Conservation (phyloP, 805 yeast species). For the Kazachstania viticola region DNA sequence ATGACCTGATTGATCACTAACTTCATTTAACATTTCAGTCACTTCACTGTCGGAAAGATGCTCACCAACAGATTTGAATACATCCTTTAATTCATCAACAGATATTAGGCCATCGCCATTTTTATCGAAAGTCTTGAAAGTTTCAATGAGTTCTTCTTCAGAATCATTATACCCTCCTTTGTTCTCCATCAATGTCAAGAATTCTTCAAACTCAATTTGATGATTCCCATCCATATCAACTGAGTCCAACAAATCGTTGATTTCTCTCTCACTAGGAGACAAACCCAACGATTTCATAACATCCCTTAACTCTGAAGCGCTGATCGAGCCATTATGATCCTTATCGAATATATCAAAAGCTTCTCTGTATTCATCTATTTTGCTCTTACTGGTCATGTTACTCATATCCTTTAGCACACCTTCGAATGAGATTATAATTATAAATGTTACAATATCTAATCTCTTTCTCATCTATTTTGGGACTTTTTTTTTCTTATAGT, state of each 20-base stretch:
- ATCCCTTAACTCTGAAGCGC: constrained; percentile 87
- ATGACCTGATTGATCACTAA: constrained; percentile 89
- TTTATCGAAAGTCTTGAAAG: constrained; percentile 92
- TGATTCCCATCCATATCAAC: constrained; percentile 94
- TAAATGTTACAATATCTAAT: too few relatives aligned
- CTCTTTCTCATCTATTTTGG: too few relatives aligned
- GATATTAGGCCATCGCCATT: constrained; percentile 95
- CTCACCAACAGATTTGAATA: constrained; percentile 93
- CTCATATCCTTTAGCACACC: too few relatives aligned
- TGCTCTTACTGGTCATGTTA: too few relatives aligned
- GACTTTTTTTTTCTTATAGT: too few relatives aligned
- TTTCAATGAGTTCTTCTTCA: constrained; percentile 93
- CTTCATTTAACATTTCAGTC: constrained; percentile 90
- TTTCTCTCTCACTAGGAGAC: constrained; percentile 88
- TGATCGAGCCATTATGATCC: constrained; percentile 92
- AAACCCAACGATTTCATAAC: constrained; percentile 98
- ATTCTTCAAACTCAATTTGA: constrained; percentile 69
- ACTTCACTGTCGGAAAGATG: constrained; percentile 91
- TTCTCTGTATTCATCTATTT: constrained; percentile 92
- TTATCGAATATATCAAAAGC: constrained; percentile 94
- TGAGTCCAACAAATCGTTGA: constrained; percentile 92
- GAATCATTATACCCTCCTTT: constrained; percentile 92
- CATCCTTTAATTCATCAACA: constrained; percentile 90
- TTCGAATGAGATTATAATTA: too few relatives aligned
- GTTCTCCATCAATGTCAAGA: constrained; percentile 74